Percentiles rank a stretch among this genome's conserved stretches.
Conservation (phyloP, 371 early-diverging fungal species). For the Neoconidiobolus thromboides region DNA sequence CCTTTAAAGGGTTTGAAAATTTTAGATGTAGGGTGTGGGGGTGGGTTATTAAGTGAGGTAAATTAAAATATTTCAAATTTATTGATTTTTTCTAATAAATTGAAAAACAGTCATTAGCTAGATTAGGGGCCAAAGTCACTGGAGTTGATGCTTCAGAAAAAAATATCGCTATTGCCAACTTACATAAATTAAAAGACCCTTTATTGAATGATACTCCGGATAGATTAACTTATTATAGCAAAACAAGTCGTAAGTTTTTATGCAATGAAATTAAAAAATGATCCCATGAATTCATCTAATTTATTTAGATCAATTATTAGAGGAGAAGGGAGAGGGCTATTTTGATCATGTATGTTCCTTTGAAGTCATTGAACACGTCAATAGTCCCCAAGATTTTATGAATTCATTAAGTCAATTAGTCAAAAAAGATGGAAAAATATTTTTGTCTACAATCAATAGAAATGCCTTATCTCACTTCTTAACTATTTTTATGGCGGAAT, state of each 20-base stretch:
- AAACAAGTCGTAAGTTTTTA: slow-evolving; percentile 36
- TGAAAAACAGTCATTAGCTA: slow-evolving; percentile 35
- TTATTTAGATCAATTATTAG: slow-evolving; percentile 2
- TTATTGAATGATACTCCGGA: slow-evolving; percentile 27
- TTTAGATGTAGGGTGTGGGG: slow-evolving; percentile 92
- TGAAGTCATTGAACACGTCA: slow-evolving; percentile 89
- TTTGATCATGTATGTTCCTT: slow-evolving; percentile 74
- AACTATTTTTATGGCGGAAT: too few relatives aligned
- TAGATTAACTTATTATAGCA: slow-evolving; percentile 38
- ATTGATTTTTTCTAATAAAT: neutral
- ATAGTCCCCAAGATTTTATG: slow-evolving; percentile 49
- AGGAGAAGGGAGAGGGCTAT: slow-evolving; percentile 8
- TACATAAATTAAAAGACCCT: slow-evolving; percentile 47
- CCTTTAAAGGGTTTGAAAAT: slow-evolving; percentile 42
- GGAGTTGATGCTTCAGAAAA: slow-evolving; percentile 75
- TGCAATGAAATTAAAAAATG: neutral
- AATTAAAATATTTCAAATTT: neutral
- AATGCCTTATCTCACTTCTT: slow-evolving; percentile 10
- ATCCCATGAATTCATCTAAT: neutral
- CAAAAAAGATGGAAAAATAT: slow-evolving; percentile 49
- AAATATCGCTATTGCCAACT: slow-evolving; percentile 60
- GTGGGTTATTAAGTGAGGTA: slow-evolving; percentile 79
- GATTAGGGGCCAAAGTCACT: slow-evolving; percentile 61
- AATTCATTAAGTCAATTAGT: slow-evolving; percentile 35
- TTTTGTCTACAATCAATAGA: slow-evolving; percentile 83